Conservation (phyloP, 2,329 filamentous ascomycete genomes). For the Fusarium napiforme region DNA sequence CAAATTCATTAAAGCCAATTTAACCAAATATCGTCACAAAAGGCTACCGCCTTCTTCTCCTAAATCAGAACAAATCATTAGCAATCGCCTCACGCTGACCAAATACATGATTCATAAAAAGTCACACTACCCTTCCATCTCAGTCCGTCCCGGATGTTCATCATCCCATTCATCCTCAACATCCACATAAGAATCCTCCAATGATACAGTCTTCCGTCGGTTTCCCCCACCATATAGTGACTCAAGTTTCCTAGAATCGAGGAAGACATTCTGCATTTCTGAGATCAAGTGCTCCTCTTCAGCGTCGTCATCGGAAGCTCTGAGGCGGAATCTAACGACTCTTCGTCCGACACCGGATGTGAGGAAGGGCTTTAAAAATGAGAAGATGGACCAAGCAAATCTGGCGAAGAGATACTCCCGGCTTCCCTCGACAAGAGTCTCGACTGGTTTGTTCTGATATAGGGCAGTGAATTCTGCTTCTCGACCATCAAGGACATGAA, state of each 20-base stretch:
- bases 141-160: slow-evolving; percentile 15
- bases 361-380: slow-evolving; percentile 23
- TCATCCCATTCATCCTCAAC: slow-evolving; percentile 38
- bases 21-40: fast-evolving
- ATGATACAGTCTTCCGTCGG: background rate
- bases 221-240: slow-evolving; percentile 18
- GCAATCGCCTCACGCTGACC: background rate
- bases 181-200: slow-evolving; percentile 31
- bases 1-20: background rate
- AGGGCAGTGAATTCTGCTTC: slow-evolving; percentile 34
- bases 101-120: background rate
- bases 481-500: slow-evolving; percentile 13
- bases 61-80: background rate
- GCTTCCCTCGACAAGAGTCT: slow-evolving; percentile 18
- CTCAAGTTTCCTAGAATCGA: slow-evolving; percentile 25
- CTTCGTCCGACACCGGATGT: slow-evolving; percentile 25
- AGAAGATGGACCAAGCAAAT: slow-evolving; percentile 31
- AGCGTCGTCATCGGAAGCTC: slow-evolving; percentile 2
- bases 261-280: slow-evolving; percentile 30
- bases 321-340: slow-evolving; percentile 10
- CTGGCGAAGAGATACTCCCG: slow-evolving; percentile 25
- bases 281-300: slow-evolving; percentile 23
- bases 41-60: background rate
- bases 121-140: slow-evolving; percentile 31
- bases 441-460: slow-evolving; percentile 21